These are phyloP conservation scores for Trichoderma sp. DNA, from an alignment of 2,329 filamentous ascomycete genomes.

Conservation along the genomic window DNA sequence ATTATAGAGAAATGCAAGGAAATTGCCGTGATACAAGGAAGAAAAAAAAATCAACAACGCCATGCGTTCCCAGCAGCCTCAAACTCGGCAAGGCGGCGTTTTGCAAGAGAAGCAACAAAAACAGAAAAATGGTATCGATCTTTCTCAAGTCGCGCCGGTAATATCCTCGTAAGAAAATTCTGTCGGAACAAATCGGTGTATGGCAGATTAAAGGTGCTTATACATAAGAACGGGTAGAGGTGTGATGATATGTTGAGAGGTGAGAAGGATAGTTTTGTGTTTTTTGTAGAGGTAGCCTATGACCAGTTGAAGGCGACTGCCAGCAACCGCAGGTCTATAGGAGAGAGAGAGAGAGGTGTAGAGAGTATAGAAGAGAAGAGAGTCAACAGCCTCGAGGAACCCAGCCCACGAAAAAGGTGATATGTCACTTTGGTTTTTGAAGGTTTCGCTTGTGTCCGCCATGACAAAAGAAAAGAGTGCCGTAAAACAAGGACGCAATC, in stretches of 20 bases:
- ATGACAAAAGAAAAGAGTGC: conserved; percentile 49
- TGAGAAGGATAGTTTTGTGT: conserved; percentile 18
- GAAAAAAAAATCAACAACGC: conserved; percentile 32
- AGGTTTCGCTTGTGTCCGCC: conserved; percentile 48
- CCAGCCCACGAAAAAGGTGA: conserved; percentile 43
- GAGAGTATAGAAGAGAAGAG: conserved; percentile 21
- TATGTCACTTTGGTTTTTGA: conserved; percentile 43
- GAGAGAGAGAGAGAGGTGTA: background rate
- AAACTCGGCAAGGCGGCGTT: conserved; percentile 39
- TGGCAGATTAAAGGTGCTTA: conserved; percentile 52
- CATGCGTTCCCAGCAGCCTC: conserved; percentile 48
- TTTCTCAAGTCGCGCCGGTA: conserved; percentile 46
- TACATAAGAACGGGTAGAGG: conserved; percentile 44
- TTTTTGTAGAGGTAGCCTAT: conserved; percentile 30
- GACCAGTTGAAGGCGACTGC: conserved; percentile 29
- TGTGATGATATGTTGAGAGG: conserved; percentile 9
- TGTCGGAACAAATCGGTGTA: conserved; percentile 44
- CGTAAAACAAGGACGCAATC: conserved; percentile 38
- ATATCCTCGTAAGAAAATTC: conserved; percentile 39
- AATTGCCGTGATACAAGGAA: conserved; percentile 41
- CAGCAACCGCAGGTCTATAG: conserved; percentile 30
- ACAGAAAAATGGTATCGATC: conserved; percentile 50
- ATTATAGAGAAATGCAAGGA: conserved; percentile 28
- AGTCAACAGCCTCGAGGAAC: conserved; percentile 39
- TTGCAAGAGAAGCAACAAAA: conserved; percentile 36